Evolutionary conservation across 2,329 filamentous ascomycete species (phyloP).

Genomic region (Plenodomus lindquistii): DNA sequence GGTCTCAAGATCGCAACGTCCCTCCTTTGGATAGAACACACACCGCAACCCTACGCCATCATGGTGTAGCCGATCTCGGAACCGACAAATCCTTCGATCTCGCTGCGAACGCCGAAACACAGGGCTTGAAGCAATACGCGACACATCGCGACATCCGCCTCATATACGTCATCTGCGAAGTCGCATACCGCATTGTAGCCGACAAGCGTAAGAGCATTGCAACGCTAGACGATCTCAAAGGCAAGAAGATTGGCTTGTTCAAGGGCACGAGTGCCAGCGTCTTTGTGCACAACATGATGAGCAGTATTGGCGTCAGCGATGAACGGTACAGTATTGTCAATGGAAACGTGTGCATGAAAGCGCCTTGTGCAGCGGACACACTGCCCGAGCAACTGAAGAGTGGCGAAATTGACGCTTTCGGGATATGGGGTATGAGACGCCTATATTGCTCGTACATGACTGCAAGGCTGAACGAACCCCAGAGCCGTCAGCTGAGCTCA

Average conservation of each 20-base stretch:
- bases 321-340: slow-evolving; percentile 19
- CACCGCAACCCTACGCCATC: slow-evolving; percentile 31
- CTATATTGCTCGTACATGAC: not conserved
- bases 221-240: slow-evolving; percentile 24
- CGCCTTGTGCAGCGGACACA: slow-evolving; percentile 22
- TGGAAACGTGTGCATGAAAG: slow-evolving; percentile 25
- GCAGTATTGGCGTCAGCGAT: slow-evolving; percentile 18
- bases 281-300: slow-evolving; percentile 27
- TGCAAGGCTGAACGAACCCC: too few relatives aligned
- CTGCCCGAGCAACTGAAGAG: slow-evolving; percentile 19
- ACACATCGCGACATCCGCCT: slow-evolving; percentile 29
- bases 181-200: slow-evolving; percentile 31
- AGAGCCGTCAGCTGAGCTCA: slow-evolving; percentile 28
- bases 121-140: slow-evolving; percentile 28
- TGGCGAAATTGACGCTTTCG: slow-evolving; percentile 26
- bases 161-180: slow-evolving; percentile 35
- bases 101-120: slow-evolving; percentile 35
- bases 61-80: slow-evolving; percentile 26
- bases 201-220: slow-evolving; percentile 19
- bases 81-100: slow-evolving; percentile 26
- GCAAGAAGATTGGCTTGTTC: slow-evolving; percentile 30
- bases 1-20: slow-evolving; percentile 18
- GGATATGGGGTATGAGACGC: slow-evolving; percentile 22
- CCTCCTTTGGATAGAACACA: slow-evolving; percentile 31
- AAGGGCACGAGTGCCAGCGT: slow-evolving; percentile 15